A percentile compares a stretch with the other conserved stretches of the same genome.
Conservation (phyloP, 2,329 filamentous ascomycete species). For the Metarhizium anisopliae region DNA sequence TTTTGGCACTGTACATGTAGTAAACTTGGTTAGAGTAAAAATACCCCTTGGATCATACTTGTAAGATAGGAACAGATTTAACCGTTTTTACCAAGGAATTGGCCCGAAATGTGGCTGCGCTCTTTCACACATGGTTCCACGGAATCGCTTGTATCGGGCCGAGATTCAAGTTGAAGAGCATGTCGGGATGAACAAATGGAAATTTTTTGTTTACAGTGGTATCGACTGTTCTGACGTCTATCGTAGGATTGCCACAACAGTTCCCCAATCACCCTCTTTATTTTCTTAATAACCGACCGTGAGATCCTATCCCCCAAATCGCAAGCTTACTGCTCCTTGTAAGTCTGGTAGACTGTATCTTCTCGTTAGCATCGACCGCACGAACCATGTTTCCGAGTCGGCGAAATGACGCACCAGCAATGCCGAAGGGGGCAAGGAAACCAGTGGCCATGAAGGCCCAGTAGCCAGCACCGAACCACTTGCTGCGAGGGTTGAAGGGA, state of each 20-base stretch:
- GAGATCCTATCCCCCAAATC: conserved; percentile 7
- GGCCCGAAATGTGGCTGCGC: neutral
- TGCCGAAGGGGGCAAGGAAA: conserved; percentile 54
- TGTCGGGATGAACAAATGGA: conserved; percentile 11
- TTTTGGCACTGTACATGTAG: neutral
- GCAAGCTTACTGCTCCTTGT: conserved; percentile 28
- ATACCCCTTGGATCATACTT: neutral
- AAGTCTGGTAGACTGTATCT: conserved; percentile 37
- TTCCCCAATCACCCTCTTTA: conserved; percentile 15
- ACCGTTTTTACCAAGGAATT: neutral
- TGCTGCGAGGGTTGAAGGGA: conserved; percentile 91
- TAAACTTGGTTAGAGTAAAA: neutral
- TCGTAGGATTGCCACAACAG: conserved; percentile 19
- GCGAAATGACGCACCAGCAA: conserved; percentile 43
- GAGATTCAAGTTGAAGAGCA: neutral
- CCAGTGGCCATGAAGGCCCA: conserved; percentile 58
- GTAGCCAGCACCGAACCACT: conserved; percentile 75
- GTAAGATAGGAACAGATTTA: neutral
- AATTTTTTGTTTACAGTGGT: conserved; percentile 15
- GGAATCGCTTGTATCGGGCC: neutral
- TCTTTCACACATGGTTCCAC: neutral
- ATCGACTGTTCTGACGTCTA: conserved; percentile 22
- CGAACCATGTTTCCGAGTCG: neutral
- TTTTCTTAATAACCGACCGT: conserved; percentile 10
- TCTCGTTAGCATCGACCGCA: conserved; percentile 2